Evolutionary conservation across 805 yeast genomes (phyloP).

Genomic region (Wickerhamomyces xylosicus): DNA sequence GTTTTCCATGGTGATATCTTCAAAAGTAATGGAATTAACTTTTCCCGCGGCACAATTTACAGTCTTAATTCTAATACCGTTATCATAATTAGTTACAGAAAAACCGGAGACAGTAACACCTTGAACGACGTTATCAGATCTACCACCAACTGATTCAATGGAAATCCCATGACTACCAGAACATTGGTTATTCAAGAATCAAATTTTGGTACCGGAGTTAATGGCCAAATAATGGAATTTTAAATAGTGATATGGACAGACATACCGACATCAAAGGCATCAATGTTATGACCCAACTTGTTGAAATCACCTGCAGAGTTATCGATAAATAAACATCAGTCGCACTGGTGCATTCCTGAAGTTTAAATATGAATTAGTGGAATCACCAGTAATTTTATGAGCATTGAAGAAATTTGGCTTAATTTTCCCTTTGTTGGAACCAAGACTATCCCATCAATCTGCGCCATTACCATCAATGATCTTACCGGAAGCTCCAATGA

Average conservation of each 20-base stretch:
- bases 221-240: constrained; percentile 8
- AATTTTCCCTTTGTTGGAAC: constrained; percentile 8
- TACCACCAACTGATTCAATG: constrained; percentile 13
- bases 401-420: constrained; percentile 11
- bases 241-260: constrained; percentile 5
- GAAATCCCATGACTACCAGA: constrained; percentile 14
- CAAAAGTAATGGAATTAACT: constrained; percentile 7
- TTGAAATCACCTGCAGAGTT: constrained; percentile 8
- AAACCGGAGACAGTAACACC: constrained; percentile 5
- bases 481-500: constrained; percentile 10
- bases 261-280: constrained; percentile 10
- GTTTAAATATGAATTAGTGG: constrained; percentile 6
- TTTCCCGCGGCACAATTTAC: constrained; percentile 9
- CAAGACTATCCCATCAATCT: constrained; percentile 13
- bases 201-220: constrained; percentile 10
- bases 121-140: constrained; percentile 6
- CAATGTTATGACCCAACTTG: constrained; percentile 11
- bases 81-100: constrained; percentile 6
- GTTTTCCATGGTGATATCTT: constrained; percentile 2
- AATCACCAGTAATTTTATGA: constrained; percentile 3
- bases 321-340: constrained; percentile 6
- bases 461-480: constrained; percentile 11
- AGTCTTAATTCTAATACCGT: constrained; percentile 12
- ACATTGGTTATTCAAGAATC: constrained; percentile 9
- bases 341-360: constrained; percentile 10